Evolutionary conservation across 192 early-diverging fungal species (phyloP).

Genomic region (Coemansia sp.): DNA sequence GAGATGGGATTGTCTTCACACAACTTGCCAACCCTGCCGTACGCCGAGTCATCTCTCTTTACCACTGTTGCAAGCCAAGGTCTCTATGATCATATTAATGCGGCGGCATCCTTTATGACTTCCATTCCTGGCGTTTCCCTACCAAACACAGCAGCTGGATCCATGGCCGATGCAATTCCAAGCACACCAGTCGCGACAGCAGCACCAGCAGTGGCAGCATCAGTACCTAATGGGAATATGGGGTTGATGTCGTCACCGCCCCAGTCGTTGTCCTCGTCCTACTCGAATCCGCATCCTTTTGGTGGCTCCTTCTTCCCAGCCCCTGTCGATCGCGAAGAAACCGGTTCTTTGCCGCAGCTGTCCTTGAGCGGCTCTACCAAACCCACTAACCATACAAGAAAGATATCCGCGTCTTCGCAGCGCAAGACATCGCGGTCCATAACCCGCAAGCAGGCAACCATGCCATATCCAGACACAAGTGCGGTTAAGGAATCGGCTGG

Average conservation of each 20-base stretch:
- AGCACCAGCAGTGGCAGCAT: too few species aligned
- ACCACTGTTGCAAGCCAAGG: not conserved
- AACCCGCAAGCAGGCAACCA: conserved; percentile 2
- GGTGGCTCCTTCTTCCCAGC: not conserved
- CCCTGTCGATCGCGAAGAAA: not conserved
- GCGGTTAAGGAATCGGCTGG: not conserved
- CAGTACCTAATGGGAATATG: not conserved
- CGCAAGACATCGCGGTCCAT: conserved; percentile 10
- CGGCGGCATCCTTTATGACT: not conserved
- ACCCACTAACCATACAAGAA: conserved; percentile 6
- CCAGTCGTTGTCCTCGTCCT: conserved; percentile 4
- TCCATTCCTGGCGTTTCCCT: not conserved
- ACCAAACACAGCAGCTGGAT: not conserved
- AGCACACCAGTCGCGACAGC: not conserved
- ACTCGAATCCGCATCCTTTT: not conserved
- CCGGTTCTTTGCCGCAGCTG: not conserved
- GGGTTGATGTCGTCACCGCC: not conserved
- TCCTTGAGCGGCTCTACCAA: not conserved
- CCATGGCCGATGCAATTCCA: not conserved
- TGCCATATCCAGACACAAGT: not conserved
- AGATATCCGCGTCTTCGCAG: not conserved
- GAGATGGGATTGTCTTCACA: not conserved
- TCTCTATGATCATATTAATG: not conserved
- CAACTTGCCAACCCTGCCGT: not conserved
- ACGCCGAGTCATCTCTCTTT: not conserved